phyloP scores from a whole-genome alignment of 768 basidiomycete genomes.

The Exidia glandulosa region DNA sequence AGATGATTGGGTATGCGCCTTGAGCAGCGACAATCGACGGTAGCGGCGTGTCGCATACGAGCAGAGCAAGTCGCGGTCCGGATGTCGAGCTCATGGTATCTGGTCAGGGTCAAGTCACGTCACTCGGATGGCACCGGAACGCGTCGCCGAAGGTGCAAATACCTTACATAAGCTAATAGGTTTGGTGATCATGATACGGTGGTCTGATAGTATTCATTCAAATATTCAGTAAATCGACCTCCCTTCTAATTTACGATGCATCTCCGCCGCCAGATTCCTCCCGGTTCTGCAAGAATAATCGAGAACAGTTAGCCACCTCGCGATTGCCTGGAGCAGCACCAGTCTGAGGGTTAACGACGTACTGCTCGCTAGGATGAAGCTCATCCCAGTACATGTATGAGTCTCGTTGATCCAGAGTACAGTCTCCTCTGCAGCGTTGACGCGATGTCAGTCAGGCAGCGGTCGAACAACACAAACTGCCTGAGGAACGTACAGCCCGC shows the following conservation, averaged over 20 bases:
- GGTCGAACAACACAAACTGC: neutral
- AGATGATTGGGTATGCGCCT: slow-evolving; percentile 51
- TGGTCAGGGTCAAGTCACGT: too few species aligned
- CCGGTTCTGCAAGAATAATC: too few species aligned
- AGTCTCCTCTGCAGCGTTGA: neutral
- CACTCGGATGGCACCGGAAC: too few species aligned
- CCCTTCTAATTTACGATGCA: neutral
- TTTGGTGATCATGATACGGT: too few species aligned
- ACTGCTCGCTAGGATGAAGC: neutral
- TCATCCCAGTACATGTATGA: neutral
- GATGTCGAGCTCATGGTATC: neutral
- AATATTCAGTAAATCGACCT: neutral
- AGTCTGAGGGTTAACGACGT: too few species aligned
- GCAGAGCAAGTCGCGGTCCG: slow-evolving; percentile 31
- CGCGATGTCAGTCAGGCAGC: too few species aligned
- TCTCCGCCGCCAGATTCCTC: neutral
- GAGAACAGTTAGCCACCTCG: too few species aligned
- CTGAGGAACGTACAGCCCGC: neutral
- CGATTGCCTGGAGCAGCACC: too few species aligned
- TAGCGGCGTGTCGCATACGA: slow-evolving; percentile 52
- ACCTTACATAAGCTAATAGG: too few species aligned
- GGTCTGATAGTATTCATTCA: too few species aligned
- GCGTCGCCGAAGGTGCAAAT: too few species aligned
- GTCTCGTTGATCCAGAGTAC: neutral
- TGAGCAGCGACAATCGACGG: slow-evolving; percentile 31